Base-by-base conservation (phyloP, 176 grass and related monocot genomes). In the Oryza meyeriana region DNA sequence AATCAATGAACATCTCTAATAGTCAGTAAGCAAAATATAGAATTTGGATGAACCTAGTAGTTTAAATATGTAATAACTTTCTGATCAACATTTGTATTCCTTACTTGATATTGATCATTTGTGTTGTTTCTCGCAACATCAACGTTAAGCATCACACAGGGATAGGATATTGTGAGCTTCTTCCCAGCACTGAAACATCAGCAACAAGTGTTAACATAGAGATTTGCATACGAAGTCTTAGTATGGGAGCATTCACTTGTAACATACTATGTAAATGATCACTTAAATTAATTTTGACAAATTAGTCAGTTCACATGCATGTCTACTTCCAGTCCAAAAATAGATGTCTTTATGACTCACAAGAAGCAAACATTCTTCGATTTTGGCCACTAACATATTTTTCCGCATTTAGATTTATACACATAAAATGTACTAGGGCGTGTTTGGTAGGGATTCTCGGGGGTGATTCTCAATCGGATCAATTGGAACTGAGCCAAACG, bases 101-200 rank as follows among this genome's bases (percentile, higher is more conserved):
- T 87, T 72, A 98, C 95, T 83, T 98, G 95, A 79, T 98, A 98
- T 85, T 98, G 95, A 85, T 98, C 90, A 72, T 98, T 98, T 28
- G 95, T 94, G 90, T 98, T 94, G 76, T 92, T 94, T 83, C 88
- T 94, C 50, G 95, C 92, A 39, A 98, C 90, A 87, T 94, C 92
- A 83, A 91, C 90, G 84, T 98, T 98, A 83, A 98, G 90, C 95
- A 98, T 98, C 52, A 94, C 90, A 24, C 95, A 98, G 50, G 95
- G 95, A 78, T 98, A 98, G 68, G 92, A 98, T 83, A 94, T 94
- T 48, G 90, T 84, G n/a, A 98, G 71, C 72, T 94, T 97, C 67
- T 98, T 93, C 72, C 82, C 88, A 69, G 88, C 84, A 71, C 95
- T 98, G 92, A 76, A 86, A 89, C 76, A 87, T 81, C 80, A 79